These are phyloP conservation scores for Leccinum disarticulatum DNA, from an alignment of 768 basidiomycete species.

Conservation along the genomic window DNA sequence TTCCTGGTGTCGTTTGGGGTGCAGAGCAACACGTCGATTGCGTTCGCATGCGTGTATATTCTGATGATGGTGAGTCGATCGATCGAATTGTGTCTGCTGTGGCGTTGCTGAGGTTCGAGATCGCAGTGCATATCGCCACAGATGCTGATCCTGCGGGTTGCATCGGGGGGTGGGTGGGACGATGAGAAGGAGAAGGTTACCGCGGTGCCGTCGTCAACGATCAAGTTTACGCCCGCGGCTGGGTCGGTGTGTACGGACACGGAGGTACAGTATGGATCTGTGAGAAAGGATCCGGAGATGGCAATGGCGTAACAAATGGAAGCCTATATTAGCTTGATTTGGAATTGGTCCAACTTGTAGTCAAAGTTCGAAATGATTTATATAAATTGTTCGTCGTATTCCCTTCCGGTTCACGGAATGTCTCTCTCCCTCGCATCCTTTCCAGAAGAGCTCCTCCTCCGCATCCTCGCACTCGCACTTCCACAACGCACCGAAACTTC, in stretches of 20 bases:
- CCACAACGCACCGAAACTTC: constrained; percentile 19
- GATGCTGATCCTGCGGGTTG: constrained; percentile 26
- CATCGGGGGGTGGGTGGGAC: constrained; percentile 18
- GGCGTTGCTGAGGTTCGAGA: not conserved
- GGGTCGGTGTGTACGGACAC: not conserved
- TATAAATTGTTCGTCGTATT: constrained; percentile 8
- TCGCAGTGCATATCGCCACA: constrained; percentile 27
- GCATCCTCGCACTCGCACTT: constrained; percentile 39
- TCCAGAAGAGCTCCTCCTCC: constrained; percentile 47
- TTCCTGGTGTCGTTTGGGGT: constrained; percentile 25
- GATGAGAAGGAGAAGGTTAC: constrained; percentile 8
- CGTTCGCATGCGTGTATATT: constrained; percentile 22
- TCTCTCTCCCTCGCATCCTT: constrained; percentile 28
- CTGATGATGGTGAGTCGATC: constrained; percentile 22
- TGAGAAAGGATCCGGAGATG: not conserved
- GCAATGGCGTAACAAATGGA: no score
- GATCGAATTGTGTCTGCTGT: not conserved
- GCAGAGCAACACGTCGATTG: constrained; percentile 13
- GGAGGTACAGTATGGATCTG: no score
- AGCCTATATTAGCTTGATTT: constrained; percentile 6
- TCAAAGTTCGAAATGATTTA: no score
- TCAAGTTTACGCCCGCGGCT: constrained; percentile 12
- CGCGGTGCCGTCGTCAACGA: not conserved
- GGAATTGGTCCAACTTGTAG: not conserved
- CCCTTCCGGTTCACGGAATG: constrained; percentile 10